Conservation (phyloP, 495 filamentous ascomycete genomes). For the Paragyromitra xinjiangensis region DNA sequence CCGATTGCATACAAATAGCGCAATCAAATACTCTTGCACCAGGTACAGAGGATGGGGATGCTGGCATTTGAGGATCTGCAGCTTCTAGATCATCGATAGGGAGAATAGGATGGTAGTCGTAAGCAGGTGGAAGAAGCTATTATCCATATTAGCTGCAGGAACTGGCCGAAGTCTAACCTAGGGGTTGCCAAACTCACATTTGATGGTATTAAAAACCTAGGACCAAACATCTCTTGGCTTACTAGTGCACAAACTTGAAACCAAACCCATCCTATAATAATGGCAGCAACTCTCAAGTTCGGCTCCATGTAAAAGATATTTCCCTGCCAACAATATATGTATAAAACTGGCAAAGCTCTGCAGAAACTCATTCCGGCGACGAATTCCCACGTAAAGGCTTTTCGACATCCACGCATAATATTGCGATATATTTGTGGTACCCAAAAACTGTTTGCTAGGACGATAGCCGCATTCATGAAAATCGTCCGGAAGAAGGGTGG, state of each 20-base stretch:
- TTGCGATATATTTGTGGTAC: constrained; percentile 90
- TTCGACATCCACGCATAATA: constrained; percentile 86
- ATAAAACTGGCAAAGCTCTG: constrained; percentile 77
- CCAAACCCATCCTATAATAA: constrained; percentile 86
- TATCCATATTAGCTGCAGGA: constrained; percentile 65
- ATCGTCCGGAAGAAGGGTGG: constrained; percentile 71
- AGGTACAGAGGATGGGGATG: constrained; percentile 55
- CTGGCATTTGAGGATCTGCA: constrained; percentile 57
- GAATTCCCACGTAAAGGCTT: constrained; percentile 86
- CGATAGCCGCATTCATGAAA: constrained; percentile 73
- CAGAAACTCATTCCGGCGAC: constrained; percentile 82
- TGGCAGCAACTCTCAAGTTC: constrained; percentile 69
- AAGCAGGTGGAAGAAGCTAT: constrained; percentile 71
- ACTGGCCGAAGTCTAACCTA: constrained; percentile 41
- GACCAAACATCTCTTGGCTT: constrained; percentile 85
- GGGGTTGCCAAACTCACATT: constrained; percentile 41
- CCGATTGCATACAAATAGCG: constrained; percentile 89
- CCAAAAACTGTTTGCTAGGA: constrained; percentile 89
- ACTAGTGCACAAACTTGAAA: constrained; percentile 80
- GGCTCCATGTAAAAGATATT: constrained; percentile 84
- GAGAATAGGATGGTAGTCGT: constrained; percentile 93
- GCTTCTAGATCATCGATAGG: constrained; percentile 84
- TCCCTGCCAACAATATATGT: constrained; percentile 75
- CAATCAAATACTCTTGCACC: constrained; percentile 78
- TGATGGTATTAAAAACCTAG: constrained; percentile 73